These are phyloP conservation scores for Chlorella sorokiniana DNA, from an alignment of 139 green algal genomes.

Conservation along the genomic window DNA sequence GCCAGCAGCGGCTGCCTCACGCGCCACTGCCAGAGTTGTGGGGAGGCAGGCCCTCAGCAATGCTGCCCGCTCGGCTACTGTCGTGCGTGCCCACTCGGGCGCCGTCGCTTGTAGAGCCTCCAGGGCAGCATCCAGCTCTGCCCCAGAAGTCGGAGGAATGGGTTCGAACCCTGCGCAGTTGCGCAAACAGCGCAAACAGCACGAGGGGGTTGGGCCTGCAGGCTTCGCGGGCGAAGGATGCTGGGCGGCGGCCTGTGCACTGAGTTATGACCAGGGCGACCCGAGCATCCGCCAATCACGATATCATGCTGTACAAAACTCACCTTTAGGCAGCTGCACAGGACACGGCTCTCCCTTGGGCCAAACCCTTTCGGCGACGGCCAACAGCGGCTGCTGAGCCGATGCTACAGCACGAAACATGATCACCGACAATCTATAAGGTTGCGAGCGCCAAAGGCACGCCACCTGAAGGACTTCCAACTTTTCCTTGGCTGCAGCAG, in stretches of 20 bases:
- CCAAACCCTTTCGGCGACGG: not conserved
- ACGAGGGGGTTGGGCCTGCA: too few species aligned
- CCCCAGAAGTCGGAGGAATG: constrained; percentile 36
- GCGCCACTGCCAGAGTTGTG: constrained; percentile 37
- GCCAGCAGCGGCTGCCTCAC: constrained; percentile 45
- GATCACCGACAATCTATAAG: too few species aligned
- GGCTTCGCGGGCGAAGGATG: too few species aligned
- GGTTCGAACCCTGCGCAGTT: constrained; percentile 38
- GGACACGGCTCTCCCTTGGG: constrained; percentile 2
- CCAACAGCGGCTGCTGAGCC: constrained; percentile 29
- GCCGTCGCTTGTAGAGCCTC: constrained; percentile 48
- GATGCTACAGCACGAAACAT: not conserved
- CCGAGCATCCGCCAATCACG: not conserved
- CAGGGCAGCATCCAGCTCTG: constrained; percentile 40
- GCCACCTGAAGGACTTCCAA: not conserved
- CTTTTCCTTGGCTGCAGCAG: too few species aligned
- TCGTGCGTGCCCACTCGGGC: constrained; percentile 43
- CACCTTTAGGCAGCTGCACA: constrained; percentile 32
- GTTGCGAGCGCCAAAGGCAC: not conserved
- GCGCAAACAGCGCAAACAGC: too few species aligned
- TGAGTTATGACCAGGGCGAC: not conserved
- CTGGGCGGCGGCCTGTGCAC: not conserved
- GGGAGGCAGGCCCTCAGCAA: constrained; percentile 57
- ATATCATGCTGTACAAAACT: not conserved
- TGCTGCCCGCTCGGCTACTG: constrained; percentile 30